A percentile compares a stretch with the other conserved stretches of the same genome.
These are phyloP conservation scores for Exidia glandulosa DNA, from an alignment of 768 basidiomycete species.

Conservation along the genomic window DNA sequence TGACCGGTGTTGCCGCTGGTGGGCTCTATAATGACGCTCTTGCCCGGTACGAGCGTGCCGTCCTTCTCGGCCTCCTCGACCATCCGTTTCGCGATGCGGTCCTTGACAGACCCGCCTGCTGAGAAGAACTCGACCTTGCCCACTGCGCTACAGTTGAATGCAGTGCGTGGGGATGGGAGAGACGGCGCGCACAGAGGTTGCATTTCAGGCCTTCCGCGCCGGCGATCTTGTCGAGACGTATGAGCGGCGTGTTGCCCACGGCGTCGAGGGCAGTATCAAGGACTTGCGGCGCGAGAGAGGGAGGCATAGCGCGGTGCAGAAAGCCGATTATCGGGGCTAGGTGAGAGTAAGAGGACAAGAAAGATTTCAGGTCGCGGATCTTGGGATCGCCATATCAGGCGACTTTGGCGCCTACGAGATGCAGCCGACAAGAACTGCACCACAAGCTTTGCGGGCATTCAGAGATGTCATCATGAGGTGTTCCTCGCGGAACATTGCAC, in stretches of 20 bases:
- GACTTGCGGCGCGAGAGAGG: constrained; percentile 21
- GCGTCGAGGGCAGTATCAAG: constrained; percentile 74
- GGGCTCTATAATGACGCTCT: constrained; percentile 90
- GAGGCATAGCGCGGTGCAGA: not conserved
- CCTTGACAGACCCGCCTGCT: constrained; percentile 90
- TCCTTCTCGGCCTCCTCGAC: constrained; percentile 86
- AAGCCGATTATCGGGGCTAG: not conserved
- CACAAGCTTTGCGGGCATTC: no score
- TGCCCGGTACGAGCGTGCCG: constrained; percentile 73
- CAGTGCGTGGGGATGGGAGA: not conserved
- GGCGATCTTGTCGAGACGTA: constrained; percentile 75
- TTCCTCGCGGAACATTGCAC: no score
- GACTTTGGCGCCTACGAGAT: no score
- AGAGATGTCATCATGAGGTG: no score
- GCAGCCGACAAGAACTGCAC: no score
- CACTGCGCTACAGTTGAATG: constrained; percentile 32
- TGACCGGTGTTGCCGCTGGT: constrained; percentile 92
- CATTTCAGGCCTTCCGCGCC: constrained; percentile 67
- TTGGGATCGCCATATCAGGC: no score
- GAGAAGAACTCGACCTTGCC: constrained; percentile 87
- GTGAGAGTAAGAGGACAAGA: no score
- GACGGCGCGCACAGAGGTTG: constrained; percentile 61
- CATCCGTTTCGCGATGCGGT: constrained; percentile 94
- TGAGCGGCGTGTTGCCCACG: constrained; percentile 84
- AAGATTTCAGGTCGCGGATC: no score